Conservation (phyloP, 177 flowering plant genomes). For the Telopea speciosissima region DNA sequence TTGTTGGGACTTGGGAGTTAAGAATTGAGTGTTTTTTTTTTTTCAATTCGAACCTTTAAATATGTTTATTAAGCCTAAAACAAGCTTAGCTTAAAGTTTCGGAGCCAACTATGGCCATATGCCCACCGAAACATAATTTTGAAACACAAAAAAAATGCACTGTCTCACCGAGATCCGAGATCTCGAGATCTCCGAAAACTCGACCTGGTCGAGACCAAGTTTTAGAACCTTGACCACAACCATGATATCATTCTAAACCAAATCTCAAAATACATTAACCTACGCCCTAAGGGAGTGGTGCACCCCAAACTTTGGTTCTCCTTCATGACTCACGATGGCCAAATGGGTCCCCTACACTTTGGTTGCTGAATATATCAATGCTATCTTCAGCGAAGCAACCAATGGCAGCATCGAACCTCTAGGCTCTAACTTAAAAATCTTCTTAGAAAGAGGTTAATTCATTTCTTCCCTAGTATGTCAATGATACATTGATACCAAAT, state of each 20-base stretch:
- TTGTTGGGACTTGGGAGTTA: no score
- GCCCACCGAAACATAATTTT: no score
- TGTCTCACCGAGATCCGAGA: no score
- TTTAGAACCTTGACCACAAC: no score
- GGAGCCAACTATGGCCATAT: no score
- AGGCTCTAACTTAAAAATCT: not conserved
- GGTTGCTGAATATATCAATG: not conserved
- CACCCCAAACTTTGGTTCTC: not conserved
- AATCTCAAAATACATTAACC: not conserved
- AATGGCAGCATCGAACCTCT: not conserved
- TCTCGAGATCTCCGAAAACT: no score
- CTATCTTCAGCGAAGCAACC: not conserved
- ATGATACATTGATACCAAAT: not conserved
- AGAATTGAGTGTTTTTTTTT: no score
- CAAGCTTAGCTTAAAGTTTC: no score
- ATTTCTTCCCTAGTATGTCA: not conserved
- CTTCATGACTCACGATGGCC: not conserved
- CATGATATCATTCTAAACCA: not conserved
- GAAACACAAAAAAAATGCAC: no score
- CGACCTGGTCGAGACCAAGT: no score
- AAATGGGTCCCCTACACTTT: not conserved
- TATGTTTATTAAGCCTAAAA: no score
- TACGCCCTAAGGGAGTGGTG: not conserved
- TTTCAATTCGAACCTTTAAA: no score
- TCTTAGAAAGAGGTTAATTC: not conserved